Conservation (phyloP, 1,284 basidiomycete species). For the Taiwanofungus camphoratus region DNA sequence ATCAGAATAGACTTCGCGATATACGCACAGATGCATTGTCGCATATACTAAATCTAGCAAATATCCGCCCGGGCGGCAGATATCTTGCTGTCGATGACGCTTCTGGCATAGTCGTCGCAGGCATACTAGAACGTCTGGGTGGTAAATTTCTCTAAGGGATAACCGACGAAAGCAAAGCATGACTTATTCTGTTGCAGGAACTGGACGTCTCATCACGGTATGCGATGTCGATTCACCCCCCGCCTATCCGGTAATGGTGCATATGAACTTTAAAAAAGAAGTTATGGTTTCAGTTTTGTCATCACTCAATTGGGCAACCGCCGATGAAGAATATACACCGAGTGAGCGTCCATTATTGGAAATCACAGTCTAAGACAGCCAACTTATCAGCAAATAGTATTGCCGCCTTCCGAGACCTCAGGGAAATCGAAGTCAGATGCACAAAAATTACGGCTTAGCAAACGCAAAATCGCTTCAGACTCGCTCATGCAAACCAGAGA, state of each 20-base stretch:
- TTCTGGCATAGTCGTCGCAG: constrained; percentile 84
- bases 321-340: constrained; percentile 72
- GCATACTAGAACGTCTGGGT: constrained; percentile 82
- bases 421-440: constrained; percentile 58
- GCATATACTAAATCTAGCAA: constrained; percentile 82
- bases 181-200: constrained; percentile 39
- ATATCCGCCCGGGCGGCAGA: constrained; percentile 80
- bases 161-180: background rate
- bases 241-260: constrained; percentile 77
- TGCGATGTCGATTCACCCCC: constrained; percentile 93
- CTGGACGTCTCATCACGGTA: constrained; percentile 80
- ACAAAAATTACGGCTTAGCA: constrained; percentile 63
- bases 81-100: constrained; percentile 93
- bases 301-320: constrained; percentile 89
- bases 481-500: constrained; percentile 61
- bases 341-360: constrained; percentile 35
- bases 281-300: constrained; percentile 51
- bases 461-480: constrained; percentile 61
- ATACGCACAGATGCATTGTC: constrained; percentile 86
- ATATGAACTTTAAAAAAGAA: constrained; percentile 82
- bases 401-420: constrained; percentile 49
- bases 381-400: constrained; percentile 32
- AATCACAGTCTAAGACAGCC: constrained; percentile 1
- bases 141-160: constrained; percentile 38
- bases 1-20: constrained; percentile 76